Base-by-base conservation (phyloP, 352 stramenopile species). In the Pelagophyceae sp. region DNA sequence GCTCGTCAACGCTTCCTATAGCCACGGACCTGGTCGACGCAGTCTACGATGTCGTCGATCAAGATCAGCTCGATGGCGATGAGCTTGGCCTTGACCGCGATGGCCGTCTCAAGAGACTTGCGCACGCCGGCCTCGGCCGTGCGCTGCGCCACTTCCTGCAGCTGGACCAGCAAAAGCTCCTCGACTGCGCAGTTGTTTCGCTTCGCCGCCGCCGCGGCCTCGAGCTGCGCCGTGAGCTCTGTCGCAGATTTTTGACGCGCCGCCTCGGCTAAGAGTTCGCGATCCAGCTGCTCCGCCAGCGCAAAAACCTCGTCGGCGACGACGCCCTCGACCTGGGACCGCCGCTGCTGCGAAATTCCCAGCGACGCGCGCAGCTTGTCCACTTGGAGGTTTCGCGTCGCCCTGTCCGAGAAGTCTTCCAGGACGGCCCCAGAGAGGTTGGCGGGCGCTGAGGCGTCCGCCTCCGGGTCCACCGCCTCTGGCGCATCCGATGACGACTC, bases 291-390 rank as follows among this genome's bases (percentile, higher is more conserved):
- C 11, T 11, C 11, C 33, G 35, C 35, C 27, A 74, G 67, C 5
- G 67, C 67, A 1, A 31, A 17, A 37, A 74, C 15, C 67, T 74
- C 67, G 23, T 74, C 67, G 35, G 2, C 67, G 35, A 74, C 38
- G 67, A 74, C 67, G 17, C 29, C 33, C 67, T 74, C 67, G 67
- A 74, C 67, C 67, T 74, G 67, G 35, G 29, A 11, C 67, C 67
- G 33, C 29, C 67, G 67, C 5, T 38, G 38, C 38, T 74, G 67
- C 33, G 67, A 74, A 33, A 33, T 11, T 27, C 58, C 67, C 2
- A 74, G 38, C 67, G 20, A 20, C 33, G 67, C 33, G 35, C 58
- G 67, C 15, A 74, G 38, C 38, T 37, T 11, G 0, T 33, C 67
- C 35, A 74, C 67, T 31, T 74, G 35, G 20, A 74, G 25, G 38